Base-by-base conservation (phyloP, 352 stramenopile species). In the Stramenopiles sp. region DNA sequence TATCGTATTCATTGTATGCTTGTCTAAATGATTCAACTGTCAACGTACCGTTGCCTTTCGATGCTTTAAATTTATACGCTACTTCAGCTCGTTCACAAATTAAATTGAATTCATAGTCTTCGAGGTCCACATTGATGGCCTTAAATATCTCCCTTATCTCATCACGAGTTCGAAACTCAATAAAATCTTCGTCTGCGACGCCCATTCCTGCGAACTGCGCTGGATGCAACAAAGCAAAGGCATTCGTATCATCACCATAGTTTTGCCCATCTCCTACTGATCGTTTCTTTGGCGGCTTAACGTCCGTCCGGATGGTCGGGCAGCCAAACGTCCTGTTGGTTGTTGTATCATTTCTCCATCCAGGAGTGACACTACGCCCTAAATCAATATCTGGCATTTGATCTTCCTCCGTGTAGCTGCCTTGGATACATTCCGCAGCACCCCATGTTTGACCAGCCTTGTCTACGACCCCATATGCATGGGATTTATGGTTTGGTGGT, bases 241-340 rank as follows among this genome's bases (percentile, higher is more conserved):
- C 90, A 80, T 83, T 88, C 30, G 87, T 85, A 84, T 96, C 91
- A 80, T 96, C 91, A 75, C 91, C 91, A 82, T 95, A 96, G 83
- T 97, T 97, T 82, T 95, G 91, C 33, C 83, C 86, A 82, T 96
- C 91, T 4, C 91, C 91, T n/a, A 97, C 86, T 0, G 91, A 95
- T 22, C 88, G 83, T 7, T 85, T 88, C 1, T 84, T 83, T 27
- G 91, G 91, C 32, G 87, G 85, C 0, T 88, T 85, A 75, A 95
- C 94, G 81, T 96, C 92, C 7, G 85, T 89, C 0, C 92, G 88
- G 32, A 96, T 89, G n/a, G 87, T 93, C 0, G 92, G 92, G 0
- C 91, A 86, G 7, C 92, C 91, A 84, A 95, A 96, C 29, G 83
- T 85, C 0, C 90, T 85, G 32, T 84, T 85, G 67, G 89, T 86